Percentiles rank a stretch among this genome's conserved stretches.
These are phyloP conservation scores for Pythium angustatum DNA, from an alignment of 352 stramenopile species.

Conservation along the genomic window DNA sequence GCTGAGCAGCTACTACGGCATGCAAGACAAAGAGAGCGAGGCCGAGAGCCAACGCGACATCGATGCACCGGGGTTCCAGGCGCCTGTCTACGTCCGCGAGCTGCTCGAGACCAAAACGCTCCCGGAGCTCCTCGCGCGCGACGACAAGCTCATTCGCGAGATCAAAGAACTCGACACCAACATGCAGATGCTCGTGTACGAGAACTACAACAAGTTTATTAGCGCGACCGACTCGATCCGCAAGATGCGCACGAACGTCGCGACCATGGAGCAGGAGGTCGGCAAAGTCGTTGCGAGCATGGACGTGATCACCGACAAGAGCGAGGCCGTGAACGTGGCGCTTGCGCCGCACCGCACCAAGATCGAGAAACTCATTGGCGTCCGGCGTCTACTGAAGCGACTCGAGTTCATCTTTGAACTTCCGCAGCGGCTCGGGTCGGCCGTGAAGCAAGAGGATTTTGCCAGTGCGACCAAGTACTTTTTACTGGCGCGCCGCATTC, in stretches of 20 bases:
- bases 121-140: slow-evolving; percentile 67
- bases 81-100: slow-evolving; percentile 75
- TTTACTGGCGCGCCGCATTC: slow-evolving; percentile 78
- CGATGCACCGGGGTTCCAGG: slow-evolving; percentile 70
- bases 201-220: slow-evolving; percentile 99
- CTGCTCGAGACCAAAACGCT: slow-evolving; percentile 62
- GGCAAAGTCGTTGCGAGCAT: slow-evolving; percentile 86
- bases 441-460: slow-evolving; percentile 88
- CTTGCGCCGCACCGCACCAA: slow-evolving; percentile 83
- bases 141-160: slow-evolving; percentile 84
- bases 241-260: slow-evolving; percentile 94
- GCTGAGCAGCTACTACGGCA: slow-evolving; percentile 87
- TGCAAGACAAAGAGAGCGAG: slow-evolving; percentile 73
- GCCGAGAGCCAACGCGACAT: slow-evolving; percentile 73
- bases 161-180: slow-evolving; percentile 96
- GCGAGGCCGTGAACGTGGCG: slow-evolving; percentile 85
- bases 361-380: slow-evolving; percentile 97
- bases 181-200: slow-evolving; percentile 99
- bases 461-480: slow-evolving; percentile 89
- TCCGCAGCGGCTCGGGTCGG: slow-evolving; percentile 83
- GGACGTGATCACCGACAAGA: slow-evolving; percentile 86
- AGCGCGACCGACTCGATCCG: slow-evolving; percentile 98
- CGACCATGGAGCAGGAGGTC: slow-evolving; percentile 91
- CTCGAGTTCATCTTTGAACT: slow-evolving; percentile 98
- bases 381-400: slow-evolving; percentile 94